Percentiles rank a stretch among this genome's conserved stretches.
Conservation (phyloP, 2,329 filamentous ascomycete genomes). For the Trichophyton verrucosum region DNA sequence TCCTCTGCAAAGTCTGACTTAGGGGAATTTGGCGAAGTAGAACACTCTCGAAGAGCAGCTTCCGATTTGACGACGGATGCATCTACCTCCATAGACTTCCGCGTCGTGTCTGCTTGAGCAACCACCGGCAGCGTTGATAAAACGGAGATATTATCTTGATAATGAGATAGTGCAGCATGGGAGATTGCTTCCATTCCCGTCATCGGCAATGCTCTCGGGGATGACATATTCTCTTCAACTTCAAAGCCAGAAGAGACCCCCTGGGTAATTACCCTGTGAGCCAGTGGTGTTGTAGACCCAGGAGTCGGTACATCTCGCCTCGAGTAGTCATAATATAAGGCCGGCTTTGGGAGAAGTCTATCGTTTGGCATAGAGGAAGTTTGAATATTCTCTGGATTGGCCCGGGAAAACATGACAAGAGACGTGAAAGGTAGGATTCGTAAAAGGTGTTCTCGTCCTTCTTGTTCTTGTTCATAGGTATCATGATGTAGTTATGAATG, state of each 20-base stretch:
- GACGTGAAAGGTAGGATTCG: not conserved
- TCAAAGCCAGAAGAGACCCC: not conserved
- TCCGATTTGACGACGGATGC: slow-evolving; percentile 5
- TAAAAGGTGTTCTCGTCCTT: slow-evolving; percentile 1
- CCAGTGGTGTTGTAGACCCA: slow-evolving; percentile 26
- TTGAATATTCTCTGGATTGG: not conserved
- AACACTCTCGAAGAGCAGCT: slow-evolving; percentile 6
- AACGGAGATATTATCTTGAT: not conserved
- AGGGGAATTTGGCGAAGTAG: slow-evolving; percentile 25
- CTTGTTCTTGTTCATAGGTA: not conserved
- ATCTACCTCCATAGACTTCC: slow-evolving; percentile 7
- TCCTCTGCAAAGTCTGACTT: slow-evolving; percentile 28
- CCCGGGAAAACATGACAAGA: not conserved
- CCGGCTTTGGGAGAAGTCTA: slow-evolving; percentile 35
- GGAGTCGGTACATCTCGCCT: slow-evolving; percentile 23
- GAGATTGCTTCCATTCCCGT: not conserved
- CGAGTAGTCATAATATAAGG: slow-evolving; percentile 30
- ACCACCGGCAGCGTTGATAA: not conserved
- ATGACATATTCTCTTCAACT: not conserved
- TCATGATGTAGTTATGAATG: slow-evolving; percentile 1
- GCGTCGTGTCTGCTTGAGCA: not conserved
- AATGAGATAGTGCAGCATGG: not conserved
- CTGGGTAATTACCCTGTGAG: slow-evolving; percentile 32
- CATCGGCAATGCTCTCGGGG: not conserved
- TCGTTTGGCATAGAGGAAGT: slow-evolving; percentile 34